phyloP scores from a whole-genome alignment of 176 grass and related monocot species.

The maize (Zea mays) region DNA sequence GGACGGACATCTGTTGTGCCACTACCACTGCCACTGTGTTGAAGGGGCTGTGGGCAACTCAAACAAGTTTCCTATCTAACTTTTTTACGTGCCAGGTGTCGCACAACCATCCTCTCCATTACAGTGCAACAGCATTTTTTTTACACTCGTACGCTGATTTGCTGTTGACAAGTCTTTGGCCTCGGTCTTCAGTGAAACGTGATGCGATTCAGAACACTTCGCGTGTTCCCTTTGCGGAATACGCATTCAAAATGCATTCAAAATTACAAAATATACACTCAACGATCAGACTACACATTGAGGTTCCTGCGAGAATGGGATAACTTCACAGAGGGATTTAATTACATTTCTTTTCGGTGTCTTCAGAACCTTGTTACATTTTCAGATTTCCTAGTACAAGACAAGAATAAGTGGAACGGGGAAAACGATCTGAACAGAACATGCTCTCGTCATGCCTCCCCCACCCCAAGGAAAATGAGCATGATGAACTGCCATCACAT shows the following conservation, averaged over 20 bases:
- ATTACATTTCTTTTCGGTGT: constrained; percentile 33
- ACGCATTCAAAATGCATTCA: neutral
- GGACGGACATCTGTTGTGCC: constrained; percentile 14
- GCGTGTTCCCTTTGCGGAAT: neutral
- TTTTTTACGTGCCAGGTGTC: neutral
- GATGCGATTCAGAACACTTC: constrained; percentile 29
- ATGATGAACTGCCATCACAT: constrained; percentile 17
- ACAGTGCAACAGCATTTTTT: constrained; percentile 1
- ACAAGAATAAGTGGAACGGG: constrained; percentile 10
- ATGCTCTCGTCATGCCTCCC: constrained; percentile 21
- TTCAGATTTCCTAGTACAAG: constrained; percentile 18
- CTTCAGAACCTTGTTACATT: constrained; percentile 43
- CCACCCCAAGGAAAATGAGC: neutral
- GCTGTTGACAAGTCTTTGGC: constrained; percentile 16
- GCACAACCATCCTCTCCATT: constrained; percentile 16
- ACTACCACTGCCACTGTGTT: neutral
- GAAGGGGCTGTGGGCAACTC: constrained; percentile 29
- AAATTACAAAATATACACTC: constrained; percentile 19
- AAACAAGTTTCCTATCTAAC: constrained; percentile 20
- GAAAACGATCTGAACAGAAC: constrained; percentile 21
- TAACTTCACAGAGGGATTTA: constrained; percentile 36
- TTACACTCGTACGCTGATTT: neutral
- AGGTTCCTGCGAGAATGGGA: constrained; percentile 19
- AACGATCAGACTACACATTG: constrained; percentile 25
- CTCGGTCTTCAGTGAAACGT: constrained; percentile 22